Percentiles rank a stretch among this genome's conserved stretches.
Evolutionary conservation across 1,139 yeast species (phyloP).

Genomic region (Suhomyces panamericanus): DNA sequence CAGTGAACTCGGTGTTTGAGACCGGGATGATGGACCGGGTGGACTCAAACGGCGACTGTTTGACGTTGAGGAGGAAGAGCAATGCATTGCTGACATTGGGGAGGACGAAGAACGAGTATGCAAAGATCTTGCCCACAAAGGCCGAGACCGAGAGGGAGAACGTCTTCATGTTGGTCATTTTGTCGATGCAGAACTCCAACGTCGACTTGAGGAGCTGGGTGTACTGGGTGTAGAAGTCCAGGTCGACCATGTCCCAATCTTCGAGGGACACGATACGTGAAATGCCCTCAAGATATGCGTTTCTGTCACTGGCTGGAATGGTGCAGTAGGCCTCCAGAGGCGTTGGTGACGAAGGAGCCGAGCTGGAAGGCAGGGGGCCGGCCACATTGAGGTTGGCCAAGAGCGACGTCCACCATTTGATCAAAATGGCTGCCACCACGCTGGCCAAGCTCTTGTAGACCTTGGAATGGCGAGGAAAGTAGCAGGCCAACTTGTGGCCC

Average conservation of each 20-base stretch:
- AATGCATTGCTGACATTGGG: conserved; percentile 65
- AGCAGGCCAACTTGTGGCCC: conserved; percentile 27
- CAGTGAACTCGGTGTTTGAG: background rate
- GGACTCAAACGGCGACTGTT: conserved; percentile 34
- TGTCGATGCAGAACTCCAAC: conserved; percentile 53
- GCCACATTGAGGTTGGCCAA: conserved; percentile 31
- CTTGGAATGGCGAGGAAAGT: conserved; percentile 24
- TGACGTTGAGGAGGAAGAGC: conserved; percentile 61
- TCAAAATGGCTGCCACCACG: conserved; percentile 41
- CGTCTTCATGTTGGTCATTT: conserved; percentile 52
- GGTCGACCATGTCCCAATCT: conserved; percentile 54
- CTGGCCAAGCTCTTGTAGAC: conserved; percentile 37
- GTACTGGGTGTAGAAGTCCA: conserved; percentile 27
- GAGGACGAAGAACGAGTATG: conserved; percentile 60
- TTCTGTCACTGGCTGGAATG: conserved; percentile 49
- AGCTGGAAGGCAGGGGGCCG: conserved; percentile 10
- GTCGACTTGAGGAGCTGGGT: conserved; percentile 49
- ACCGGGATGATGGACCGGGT: conserved; percentile 7
- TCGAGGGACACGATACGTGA: conserved; percentile 62
- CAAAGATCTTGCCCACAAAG: conserved; percentile 78
- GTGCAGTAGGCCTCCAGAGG: conserved; percentile 10
- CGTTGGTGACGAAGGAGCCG: background rate
- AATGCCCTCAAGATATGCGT: conserved; percentile 73
- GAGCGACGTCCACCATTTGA: conserved; percentile 70
- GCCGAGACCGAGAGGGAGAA: conserved; percentile 64